Evolutionary conservation across 2,329 filamentous ascomycete species (phyloP).

Genomic region (Colletotrichum sp.): DNA sequence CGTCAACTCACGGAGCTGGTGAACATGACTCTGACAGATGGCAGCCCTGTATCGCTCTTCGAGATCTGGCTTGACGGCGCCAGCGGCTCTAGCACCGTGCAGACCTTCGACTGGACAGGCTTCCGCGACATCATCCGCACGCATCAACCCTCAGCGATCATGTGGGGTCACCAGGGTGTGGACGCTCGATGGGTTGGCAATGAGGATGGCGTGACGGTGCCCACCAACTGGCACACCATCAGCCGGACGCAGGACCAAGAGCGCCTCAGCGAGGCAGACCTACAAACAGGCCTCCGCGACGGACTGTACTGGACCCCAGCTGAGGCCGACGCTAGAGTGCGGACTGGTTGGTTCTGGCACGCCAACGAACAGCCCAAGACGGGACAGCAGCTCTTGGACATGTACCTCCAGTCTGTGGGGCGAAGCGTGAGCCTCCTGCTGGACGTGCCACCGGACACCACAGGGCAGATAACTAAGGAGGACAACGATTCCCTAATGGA

Average conservation of each 20-base stretch:
- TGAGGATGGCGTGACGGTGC: slow-evolving; percentile 30
- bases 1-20: background rate
- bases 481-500: background rate
- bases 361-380: background rate
- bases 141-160: background rate
- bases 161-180: slow-evolving; percentile 28
- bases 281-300: background rate
- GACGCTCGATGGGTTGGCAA: slow-evolving; percentile 36
- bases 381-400: background rate
- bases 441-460: background rate
- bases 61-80: slow-evolving; percentile 37
- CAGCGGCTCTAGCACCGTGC: slow-evolving; percentile 31
- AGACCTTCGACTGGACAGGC: slow-evolving; percentile 33
- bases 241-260: slow-evolving; percentile 31
- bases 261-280: slow-evolving; percentile 26
- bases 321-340: background rate
- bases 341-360: background rate
- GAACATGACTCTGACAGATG: background rate
- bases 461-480: background rate
- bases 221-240: slow-evolving; percentile 34
- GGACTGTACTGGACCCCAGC: background rate
- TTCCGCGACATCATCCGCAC: slow-evolving; percentile 33
- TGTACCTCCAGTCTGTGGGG: background rate
- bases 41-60: slow-evolving; percentile 26
- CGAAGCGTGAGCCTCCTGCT: background rate